Base-by-base conservation (phyloP, 352 stramenopile species). In the Pythium dissotocum region DNA sequence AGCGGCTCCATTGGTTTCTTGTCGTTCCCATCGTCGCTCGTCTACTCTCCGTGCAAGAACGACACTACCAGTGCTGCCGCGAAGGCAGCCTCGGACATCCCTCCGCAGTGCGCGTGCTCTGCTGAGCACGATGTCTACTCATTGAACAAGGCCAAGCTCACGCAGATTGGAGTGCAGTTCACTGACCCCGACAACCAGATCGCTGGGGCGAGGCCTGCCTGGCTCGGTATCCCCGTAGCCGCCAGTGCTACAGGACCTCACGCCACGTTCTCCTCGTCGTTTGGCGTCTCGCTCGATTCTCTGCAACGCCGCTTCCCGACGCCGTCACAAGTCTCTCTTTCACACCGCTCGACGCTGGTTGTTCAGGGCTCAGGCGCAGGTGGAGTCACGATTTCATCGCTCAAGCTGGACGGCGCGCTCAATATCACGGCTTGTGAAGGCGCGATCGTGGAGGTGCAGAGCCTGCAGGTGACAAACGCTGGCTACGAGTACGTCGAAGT, bases 1-100 rank as follows among this genome's bases (percentile, higher is more conserved):
- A 63, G 66, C 6, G 63, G 59, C 21, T 56, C 69, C 0, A 77
- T 83, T 12, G 82, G 83, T 3, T 65, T 88, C 24, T 69, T 91
- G 51, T 71, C 80, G 46, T 92, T 90, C 59, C 79, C 79, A 6
- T 66, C 84, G 28, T 69, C 63, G 6, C 65, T 92, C 4, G 83
- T 91, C n/a, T 91, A 91, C 58, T 89, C 83, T 10, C 83, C 83
- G 2, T 91, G 79, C 69, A 92, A 92, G 67, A 92, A 92, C 40
- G 83, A 92, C 58, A 76, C 75, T 14, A 71, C 59, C 10, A 89
- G 78, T 14, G 84, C 84, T 6, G 77, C 71, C 2, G 69, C 72
- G 4, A 92, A 92, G 58, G 78, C 66, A 1, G 70, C 73, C 21
- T 48, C 82, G 24, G 81, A 87, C 49, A 77, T 90, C 24, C 81